These are phyloP conservation scores for Chytridium lagenaria DNA, from an alignment of 371 early-diverging fungal genomes.

Conservation along the genomic window DNA sequence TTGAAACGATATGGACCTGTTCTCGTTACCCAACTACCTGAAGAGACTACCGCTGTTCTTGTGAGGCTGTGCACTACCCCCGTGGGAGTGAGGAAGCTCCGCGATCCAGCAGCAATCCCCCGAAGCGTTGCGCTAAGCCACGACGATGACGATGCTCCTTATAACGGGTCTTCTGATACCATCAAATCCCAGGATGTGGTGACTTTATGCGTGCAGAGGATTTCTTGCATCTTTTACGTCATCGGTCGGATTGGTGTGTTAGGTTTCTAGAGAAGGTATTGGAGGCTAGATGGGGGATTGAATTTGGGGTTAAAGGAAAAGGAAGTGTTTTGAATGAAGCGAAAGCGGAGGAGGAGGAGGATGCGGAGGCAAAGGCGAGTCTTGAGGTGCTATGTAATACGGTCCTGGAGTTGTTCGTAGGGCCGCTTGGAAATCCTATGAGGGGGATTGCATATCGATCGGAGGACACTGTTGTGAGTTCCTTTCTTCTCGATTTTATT, in stretches of 20 bases:
- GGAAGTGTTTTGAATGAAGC: conserved; percentile 6
- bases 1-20: conserved; percentile 80
- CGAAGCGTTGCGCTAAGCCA: too few species aligned
- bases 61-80: conserved; percentile 66
- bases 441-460: not conserved
- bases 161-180: too few species aligned
- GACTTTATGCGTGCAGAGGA: conserved; percentile 28
- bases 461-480: conserved; percentile 18
- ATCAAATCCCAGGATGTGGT: too few species aligned
- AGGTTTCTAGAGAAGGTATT: conserved; percentile 74
- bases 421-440: conserved; percentile 1
- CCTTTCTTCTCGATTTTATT: not conserved
- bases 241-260: conserved; percentile 72
- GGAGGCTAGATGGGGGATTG: conserved; percentile 61
- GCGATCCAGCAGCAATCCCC: too few species aligned
- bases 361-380: conserved; percentile 48
- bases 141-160: too few species aligned
- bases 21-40: conserved; percentile 73
- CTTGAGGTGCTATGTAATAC: conserved; percentile 83
- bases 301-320: conserved; percentile 37
- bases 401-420: conserved; percentile 86
- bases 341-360: conserved; percentile 52
- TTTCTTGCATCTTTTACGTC: conserved; percentile 79
- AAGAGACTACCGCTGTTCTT: conserved; percentile 80
- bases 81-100: conserved; percentile 9